Base-by-base conservation (phyloP, 768 basidiomycete genomes). In the Phaeolepiota aurea region DNA sequence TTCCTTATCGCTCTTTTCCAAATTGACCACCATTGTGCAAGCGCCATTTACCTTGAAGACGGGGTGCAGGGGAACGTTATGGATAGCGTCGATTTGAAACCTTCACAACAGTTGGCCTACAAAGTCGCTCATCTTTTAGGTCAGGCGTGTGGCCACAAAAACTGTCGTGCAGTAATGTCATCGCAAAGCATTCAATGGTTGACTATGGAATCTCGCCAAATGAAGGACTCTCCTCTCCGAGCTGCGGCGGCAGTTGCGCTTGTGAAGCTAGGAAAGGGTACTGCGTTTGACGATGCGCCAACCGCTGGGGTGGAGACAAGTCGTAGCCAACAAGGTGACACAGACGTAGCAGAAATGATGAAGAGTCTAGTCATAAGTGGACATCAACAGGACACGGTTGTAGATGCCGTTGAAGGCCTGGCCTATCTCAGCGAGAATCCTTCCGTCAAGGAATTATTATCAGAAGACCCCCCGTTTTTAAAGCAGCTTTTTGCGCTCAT, bases 1-100 rank as follows among this genome's bases (percentile, higher is more conserved):
- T 82, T 89, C 55, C 66, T 91, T 37, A 65, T 72, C n/a, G 87
- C 86, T 0, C 64, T 93, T 14, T 88, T 90, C 52, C 87, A 90
- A 54, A 77, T 90, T n/a, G 87, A 89, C 48, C 72, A 78, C 59
- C 62, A 71, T 38, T 64, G 77, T 1, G 89, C 86, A 7, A 66
- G 79, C 7, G 49, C 67, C 16, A 76, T 93, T 40, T 78, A 91
- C 42, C 58, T 63, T 25, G 65, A 69, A 37, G 81, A 87, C 44
- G 80, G 77, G 3, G 56, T 82, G 12, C 49, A 81, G 21, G 78
- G 84, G 28, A 70, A 71, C 33, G 59, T 90, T 38, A 68, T 77
- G 53, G 87, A 91, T 51, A 69, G 71, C 11, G 69, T 82, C 18
- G 89, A 93, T 45, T 59, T 86, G n/a, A 65, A 63, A 33, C 65